A percentile compares a stretch with the other conserved stretches of the same genome.
These are phyloP conservation scores for Nissolia schottii DNA, from an alignment of 306 rosid species.

Conservation along the genomic window DNA sequence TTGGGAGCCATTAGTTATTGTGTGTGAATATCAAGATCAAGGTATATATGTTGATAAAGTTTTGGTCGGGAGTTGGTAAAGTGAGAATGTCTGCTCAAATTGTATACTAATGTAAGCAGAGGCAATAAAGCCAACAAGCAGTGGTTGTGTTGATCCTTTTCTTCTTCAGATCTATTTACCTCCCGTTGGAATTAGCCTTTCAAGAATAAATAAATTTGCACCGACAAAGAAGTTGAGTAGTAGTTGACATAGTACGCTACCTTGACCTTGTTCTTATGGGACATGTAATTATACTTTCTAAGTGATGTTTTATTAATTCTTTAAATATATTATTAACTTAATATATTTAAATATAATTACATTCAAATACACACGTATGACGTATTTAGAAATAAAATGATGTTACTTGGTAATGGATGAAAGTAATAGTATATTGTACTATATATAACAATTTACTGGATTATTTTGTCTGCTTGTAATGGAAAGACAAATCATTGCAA, in stretches of 20 bases:
- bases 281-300: no score
- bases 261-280: no score
- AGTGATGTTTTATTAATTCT: no score
- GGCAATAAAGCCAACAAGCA: constrained; percentile 18
- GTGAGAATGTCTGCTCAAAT: not conserved
- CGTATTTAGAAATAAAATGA: no score
- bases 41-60: not conserved
- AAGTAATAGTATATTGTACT: no score
- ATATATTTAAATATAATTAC: no score
- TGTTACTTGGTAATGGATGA: no score
- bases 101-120: not conserved
- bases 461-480: not conserved
- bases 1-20: constrained; percentile 32
- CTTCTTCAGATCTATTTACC: not conserved
- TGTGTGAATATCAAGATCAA: not conserved
- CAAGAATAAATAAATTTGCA: not conserved
- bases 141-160: constrained; percentile 10
- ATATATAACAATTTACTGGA: no score
- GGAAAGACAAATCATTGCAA: not conserved
- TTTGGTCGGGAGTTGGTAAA: not conserved
- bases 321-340: no score
- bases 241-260: not conserved
- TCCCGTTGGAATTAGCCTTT: constrained; percentile 14
- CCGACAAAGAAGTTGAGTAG: no score
- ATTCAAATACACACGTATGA: no score